These are phyloP conservation scores for Phialophora macrospora DNA, from an alignment of 2,329 filamentous ascomycete species.

Conservation along the genomic window DNA sequence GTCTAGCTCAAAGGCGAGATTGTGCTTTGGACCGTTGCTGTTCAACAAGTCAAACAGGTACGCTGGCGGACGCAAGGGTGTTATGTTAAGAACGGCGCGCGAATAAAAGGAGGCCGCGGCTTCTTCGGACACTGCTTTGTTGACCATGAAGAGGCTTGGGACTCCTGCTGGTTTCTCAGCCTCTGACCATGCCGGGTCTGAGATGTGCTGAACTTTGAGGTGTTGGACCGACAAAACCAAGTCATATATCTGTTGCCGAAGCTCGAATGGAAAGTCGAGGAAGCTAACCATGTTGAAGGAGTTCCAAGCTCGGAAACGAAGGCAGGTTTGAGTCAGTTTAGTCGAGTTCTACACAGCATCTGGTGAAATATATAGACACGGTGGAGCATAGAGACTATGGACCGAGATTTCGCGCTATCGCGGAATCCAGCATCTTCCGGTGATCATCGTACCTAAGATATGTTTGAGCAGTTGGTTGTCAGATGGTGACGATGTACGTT, in stretches of 20 bases:
- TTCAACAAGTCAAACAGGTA: constrained; percentile 15
- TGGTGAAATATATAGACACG: background rate
- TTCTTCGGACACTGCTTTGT: constrained; percentile 26
- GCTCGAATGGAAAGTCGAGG: constrained; percentile 24
- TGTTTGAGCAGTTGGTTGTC: background rate
- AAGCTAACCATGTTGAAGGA: constrained; percentile 11
- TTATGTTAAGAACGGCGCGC: constrained; percentile 27
- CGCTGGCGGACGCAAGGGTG: constrained; percentile 19
- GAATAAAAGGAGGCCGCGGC: constrained; percentile 28
- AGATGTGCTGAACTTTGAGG: constrained; percentile 25
- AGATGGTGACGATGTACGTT: background rate
- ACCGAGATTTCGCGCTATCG: background rate
- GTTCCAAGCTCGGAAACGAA: background rate
- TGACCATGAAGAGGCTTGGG: constrained; percentile 25
- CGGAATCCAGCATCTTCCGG: background rate
- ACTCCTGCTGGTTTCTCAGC: constrained; percentile 18
- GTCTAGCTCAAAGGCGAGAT: constrained; percentile 19
- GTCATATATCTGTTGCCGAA: constrained; percentile 26
- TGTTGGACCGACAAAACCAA: constrained; percentile 21
- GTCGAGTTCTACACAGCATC: background rate
- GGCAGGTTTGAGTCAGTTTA: background rate
- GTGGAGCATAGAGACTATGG: background rate
- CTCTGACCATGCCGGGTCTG: constrained; percentile 19
- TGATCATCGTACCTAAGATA: no score
- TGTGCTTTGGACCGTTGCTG: constrained; percentile 13